Conservation (phyloP, 345 rosid species). For the Rhodamnia argentea region DNA sequence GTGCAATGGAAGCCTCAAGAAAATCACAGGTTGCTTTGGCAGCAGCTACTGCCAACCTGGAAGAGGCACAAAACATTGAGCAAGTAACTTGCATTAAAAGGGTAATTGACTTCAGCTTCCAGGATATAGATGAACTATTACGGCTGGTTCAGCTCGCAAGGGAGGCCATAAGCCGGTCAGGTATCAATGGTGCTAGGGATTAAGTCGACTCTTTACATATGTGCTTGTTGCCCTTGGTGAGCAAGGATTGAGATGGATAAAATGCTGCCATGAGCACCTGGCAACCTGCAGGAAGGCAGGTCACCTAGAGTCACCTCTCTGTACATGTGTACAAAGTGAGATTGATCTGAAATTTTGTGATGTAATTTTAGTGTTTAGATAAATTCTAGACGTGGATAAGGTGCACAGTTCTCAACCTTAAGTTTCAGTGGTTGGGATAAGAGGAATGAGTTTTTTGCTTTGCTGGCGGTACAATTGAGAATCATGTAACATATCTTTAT, state of each 20-base stretch:
- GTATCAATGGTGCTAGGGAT: constrained; percentile 28
- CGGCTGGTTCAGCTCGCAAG: constrained; percentile 43
- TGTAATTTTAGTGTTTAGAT: constrained; percentile 3
- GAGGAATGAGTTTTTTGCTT: constrained; percentile 2
- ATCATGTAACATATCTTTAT: constrained; percentile 3
- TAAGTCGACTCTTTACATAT: constrained; percentile 12
- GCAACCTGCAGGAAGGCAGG: constrained; percentile 6
- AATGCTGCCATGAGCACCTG: neutral
- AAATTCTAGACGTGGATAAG: neutral
- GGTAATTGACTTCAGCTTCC: constrained; percentile 65
- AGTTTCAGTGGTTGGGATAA: constrained; percentile 6
- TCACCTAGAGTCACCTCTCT: constrained; percentile 6
- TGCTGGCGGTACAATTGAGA: constrained; percentile 2
- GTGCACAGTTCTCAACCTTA: constrained; percentile 5
- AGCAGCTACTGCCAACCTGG: constrained; percentile 24
- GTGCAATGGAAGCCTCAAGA: constrained; percentile 70
- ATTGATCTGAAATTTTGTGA: constrained; percentile 22
- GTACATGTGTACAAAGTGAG: constrained; percentile 46
- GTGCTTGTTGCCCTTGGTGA: neutral
- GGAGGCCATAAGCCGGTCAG: constrained; percentile 37
- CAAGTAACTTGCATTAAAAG: constrained; percentile 36
- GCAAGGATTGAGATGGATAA: neutral
- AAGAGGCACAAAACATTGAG: constrained; percentile 28
- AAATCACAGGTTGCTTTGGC: constrained; percentile 47
- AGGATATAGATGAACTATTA: constrained; percentile 56